Evolutionary conservation across 441 rosid species (phyloP), one percentile per base, ranked within the genome.

Genomic region (Flueggea neowawraea): DNA sequence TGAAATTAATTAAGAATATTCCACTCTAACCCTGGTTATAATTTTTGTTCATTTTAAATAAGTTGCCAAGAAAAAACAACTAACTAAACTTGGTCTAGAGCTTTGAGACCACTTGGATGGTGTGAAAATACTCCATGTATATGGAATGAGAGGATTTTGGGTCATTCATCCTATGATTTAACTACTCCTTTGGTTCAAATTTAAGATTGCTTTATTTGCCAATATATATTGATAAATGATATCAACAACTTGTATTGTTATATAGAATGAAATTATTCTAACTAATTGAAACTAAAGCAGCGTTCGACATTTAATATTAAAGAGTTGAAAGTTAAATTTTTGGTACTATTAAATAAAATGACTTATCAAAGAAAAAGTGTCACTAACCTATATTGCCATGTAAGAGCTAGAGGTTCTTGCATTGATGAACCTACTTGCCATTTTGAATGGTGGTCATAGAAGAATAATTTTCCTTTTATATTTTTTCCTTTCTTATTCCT

Each of bases 1-100:
- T 65, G 60, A 59, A 45, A 60, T 11, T 6, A 43, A 43, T 33
- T 47, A 31, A 45, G 65, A 63, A 64, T 63, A 73, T 73, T 69
- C 72, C 62, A 61, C 57, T 65, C 57, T 63, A 54, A 64, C 61
- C 64, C 55, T 55, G 3, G 36, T n/a, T 60, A 6, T 31, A 52
- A 17, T 47, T 66, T 64, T 62, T 43, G 12, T n/a, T n/a, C n/a
- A n/a, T n/a, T n/a, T n/a, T n/a, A n/a, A n/a, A n/a, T n/a, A n/a
- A n/a, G n/a, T n/a, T n/a, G n/a, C n/a, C n/a, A n/a, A n/a, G n/a
- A n/a, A n/a, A n/a, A n/a, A n/a, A n/a, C n/a, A n/a, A n/a, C n/a
- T n/a, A n/a, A n/a, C n/a, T n/a, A n/a, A n/a, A n/a, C n/a, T n/a
- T n/a, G n/a, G n/a, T 43, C 45, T 43, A 43, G 6, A 4, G 50